Conservation (phyloP, 2,329 filamentous ascomycete genomes). For the Claviceps cyperi region DNA sequence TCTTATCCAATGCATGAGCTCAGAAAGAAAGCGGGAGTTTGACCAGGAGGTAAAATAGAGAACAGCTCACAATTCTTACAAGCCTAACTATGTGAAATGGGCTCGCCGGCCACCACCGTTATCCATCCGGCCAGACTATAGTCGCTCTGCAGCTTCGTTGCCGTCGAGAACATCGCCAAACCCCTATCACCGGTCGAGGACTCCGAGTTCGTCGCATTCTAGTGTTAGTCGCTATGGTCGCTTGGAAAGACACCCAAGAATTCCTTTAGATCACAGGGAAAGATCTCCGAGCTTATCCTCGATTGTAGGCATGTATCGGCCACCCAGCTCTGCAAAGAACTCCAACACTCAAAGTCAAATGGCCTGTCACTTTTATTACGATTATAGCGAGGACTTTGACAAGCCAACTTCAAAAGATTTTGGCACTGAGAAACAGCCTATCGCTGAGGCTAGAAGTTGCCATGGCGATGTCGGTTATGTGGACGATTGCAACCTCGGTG, state of each 20-base stretch:
- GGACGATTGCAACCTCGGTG: background rate
- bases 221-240: slow-evolving; percentile 11
- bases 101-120: slow-evolving; percentile 23
- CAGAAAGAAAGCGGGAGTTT: background rate
- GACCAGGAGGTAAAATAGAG: slow-evolving; percentile 21
- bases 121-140: slow-evolving; percentile 24
- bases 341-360: slow-evolving; percentile 16
- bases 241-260: slow-evolving; percentile 19
- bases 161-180: slow-evolving; percentile 17
- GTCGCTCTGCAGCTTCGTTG: slow-evolving; percentile 26
- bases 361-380: slow-evolving; percentile 31
- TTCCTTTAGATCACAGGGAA: slow-evolving; percentile 22
- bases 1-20: background rate
- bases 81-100: slow-evolving; percentile 21
- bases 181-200: slow-evolving; percentile 17
- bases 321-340: slow-evolving; percentile 13
- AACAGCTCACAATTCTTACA: slow-evolving; percentile 28
- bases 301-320: slow-evolving; percentile 32
- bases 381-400: slow-evolving; percentile 38
- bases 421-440: slow-evolving; percentile 7
- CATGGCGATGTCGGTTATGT: background rate
- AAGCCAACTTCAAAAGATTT: slow-evolving; percentile 11
- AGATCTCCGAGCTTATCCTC: slow-evolving; percentile 36
- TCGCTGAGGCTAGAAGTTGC: slow-evolving; percentile 4
- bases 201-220: slow-evolving; percentile 21